Conservation (phyloP, 768 basidiomycete genomes). For the Phanerochaete sordida region DNA sequence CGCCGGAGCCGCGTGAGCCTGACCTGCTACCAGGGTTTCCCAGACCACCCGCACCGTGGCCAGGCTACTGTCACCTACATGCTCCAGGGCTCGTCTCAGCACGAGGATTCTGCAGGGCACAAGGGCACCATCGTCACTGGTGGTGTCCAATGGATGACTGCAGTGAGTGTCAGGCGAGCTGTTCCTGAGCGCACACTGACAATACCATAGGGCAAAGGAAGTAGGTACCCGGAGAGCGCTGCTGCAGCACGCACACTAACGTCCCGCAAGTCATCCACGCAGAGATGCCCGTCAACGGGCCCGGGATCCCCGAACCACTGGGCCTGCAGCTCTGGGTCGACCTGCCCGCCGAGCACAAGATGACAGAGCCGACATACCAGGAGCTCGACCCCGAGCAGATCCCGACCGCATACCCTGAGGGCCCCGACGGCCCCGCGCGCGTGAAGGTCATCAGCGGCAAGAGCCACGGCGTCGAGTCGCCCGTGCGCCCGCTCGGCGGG, state of each 20-base stretch:
- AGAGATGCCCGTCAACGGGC: slow-evolving; percentile 82
- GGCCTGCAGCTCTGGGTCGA: slow-evolving; percentile 91
- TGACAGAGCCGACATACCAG: slow-evolving; percentile 79
- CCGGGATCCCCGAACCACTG: slow-evolving; percentile 64
- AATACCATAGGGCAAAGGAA: slow-evolving; percentile 48
- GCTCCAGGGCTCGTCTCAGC: slow-evolving; percentile 69
- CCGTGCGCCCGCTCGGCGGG: slow-evolving; percentile 87
- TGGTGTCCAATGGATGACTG: slow-evolving; percentile 96
- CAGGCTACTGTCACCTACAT: slow-evolving; percentile 90
- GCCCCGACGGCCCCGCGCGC: slow-evolving; percentile 59
- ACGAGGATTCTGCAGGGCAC: slow-evolving; percentile 92
- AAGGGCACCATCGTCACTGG: slow-evolving; percentile 72
- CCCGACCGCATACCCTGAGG: slow-evolving; percentile 69
- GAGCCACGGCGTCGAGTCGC: slow-evolving; percentile 82
- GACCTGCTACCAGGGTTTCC: slow-evolving; percentile 58
- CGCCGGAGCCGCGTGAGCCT: neutral
- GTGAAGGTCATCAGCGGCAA: slow-evolving; percentile 89
- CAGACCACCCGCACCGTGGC: slow-evolving; percentile 91
- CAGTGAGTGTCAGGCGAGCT: slow-evolving; percentile 39
- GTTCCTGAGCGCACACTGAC: neutral
- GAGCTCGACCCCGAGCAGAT: slow-evolving; percentile 68
- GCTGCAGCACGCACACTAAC: neutral
- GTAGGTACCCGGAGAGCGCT: slow-evolving; percentile 22
- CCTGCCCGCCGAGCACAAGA: slow-evolving; percentile 78
- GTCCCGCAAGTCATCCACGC: slow-evolving; percentile 58